Base-by-base conservation (phyloP, 108 stramenopile species). In the Cyclotella kingstonii region DNA sequence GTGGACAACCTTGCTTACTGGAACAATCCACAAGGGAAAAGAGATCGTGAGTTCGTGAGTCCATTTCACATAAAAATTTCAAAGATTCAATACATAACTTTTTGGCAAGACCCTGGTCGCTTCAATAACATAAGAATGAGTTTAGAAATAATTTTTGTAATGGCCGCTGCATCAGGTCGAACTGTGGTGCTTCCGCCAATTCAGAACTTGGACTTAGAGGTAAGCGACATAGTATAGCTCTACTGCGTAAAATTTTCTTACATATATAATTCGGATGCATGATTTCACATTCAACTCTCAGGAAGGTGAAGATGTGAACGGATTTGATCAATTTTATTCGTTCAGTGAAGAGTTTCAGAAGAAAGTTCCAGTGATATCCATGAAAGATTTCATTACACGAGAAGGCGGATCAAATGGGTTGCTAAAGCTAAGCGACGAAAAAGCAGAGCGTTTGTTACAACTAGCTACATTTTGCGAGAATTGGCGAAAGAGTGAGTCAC, bases 41-140 rank as follows among this genome's bases (percentile, higher is more conserved):
- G 70, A 17, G 85, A 92, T 59, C 59, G 52, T 29, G 57, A 81
- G 21, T 89, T 83, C 58, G 48, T 56, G 3, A 74, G 64, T 64
- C 88, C 88, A 7, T 90, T 86, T 70, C 66, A 54, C 6, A 25
- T 43, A 9, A 56, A 31, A 5, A 56, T 48, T 25, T 22, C n/a
- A 11, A n/a, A 64, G 38, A 64, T 12, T 30, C 35, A 47, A 61
- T 90, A 84, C 54, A 57, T 90, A 10, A 82, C 84, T 11, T 90
- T 86, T 80, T 82, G 82, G 73, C 84, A 82, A 30, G 89, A 90
- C 70, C 35, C 56, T 27, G 89, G 85, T 19, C 83, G 90, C 30
- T 91, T 82, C 74, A 91, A 91, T 53, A 91, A 91, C 38, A 80
- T 84, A n/a, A 81, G 91, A 33, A 89, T 93, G 88, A 79, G 67